Conservation (phyloP, 2,329 filamentous ascomycete species). For the Stachybotrys elegans region DNA sequence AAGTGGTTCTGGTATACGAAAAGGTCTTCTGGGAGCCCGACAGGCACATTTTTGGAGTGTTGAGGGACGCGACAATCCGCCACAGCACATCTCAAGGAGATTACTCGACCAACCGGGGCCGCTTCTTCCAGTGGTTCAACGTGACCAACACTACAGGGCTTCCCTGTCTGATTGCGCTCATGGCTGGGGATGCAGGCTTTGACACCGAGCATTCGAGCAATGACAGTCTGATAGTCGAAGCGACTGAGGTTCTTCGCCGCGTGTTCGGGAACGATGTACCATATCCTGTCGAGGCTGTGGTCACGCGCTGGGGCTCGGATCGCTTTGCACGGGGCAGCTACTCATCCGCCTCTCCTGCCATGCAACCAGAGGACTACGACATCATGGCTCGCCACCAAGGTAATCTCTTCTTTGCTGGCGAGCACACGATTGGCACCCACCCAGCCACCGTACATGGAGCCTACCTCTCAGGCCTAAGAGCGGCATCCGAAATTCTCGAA, state of each 20-base stretch:
- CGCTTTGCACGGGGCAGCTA: constrained; percentile 91
- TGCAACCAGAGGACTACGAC: constrained; percentile 85
- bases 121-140: constrained; percentile 98
- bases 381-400: constrained; percentile 79
- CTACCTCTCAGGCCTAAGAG: constrained; percentile 87
- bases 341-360: constrained; percentile 82
- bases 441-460: constrained; percentile 96
- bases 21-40: constrained; percentile 85
- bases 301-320: constrained; percentile 90
- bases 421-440: constrained; percentile 93
- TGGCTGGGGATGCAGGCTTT: constrained; percentile 92
- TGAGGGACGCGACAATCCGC: constrained; percentile 66
- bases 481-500: constrained; percentile 80
- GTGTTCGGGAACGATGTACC: constrained; percentile 72
- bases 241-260: constrained; percentile 69
- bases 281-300: constrained; percentile 74
- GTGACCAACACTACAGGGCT: constrained; percentile 84
- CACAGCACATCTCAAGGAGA: constrained; percentile 74
- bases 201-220: constrained; percentile 77
- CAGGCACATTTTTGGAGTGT: constrained; percentile 88
- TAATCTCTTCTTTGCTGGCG: constrained; percentile 90
- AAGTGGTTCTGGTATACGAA: constrained; percentile 87
- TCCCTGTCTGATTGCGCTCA: constrained; percentile 82
- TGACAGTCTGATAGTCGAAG: constrained; percentile 71
- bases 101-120: constrained; percentile 74